Base-by-base conservation (phyloP, 768 basidiomycete species). In the Lactifluus pinguis region DNA sequence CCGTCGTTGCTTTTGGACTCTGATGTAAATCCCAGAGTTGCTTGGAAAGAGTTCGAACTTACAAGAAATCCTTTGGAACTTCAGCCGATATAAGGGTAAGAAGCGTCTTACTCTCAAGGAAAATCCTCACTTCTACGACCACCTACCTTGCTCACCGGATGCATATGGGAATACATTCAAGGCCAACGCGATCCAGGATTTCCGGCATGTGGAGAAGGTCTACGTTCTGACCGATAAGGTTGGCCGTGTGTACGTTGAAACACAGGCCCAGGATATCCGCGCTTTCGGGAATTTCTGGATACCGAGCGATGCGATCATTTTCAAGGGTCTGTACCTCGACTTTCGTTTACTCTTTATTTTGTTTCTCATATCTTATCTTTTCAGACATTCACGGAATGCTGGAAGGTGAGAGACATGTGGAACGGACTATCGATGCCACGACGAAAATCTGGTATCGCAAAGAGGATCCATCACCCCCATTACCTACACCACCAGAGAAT, bases 281-380 rank as follows among this genome's bases (percentile, higher is more conserved):
- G 50, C 50, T 4, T 63, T 63, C 41, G 55, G 55, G 14, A 61
- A 61, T 5, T 30, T 61, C 19, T 61, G 60, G 60, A 10, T 30
- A 2, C 55, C 60, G 25, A 36, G 41, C 1, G n/a, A 34, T 5
- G 36, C 50, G 3, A 52, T 61, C 3, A 61, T 61, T 34, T 61
- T 61, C 30, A 61, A 61, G 44, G 59, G 62, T 63, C 4, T 7
- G 59, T 15, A 2, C 19, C n/a, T 49, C 6, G 3, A 29, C 6
- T 32, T 47, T 13, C 21, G 1, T n/a, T 29, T 4, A 29, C 21
- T 7, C 19, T n/a, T 15, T n/a, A 25, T 25, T 1, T 32, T 36
- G 36, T 3, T 3, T 34, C 42, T 44, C 7, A 44, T n/a, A n/a
- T 44, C 42, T 44, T 17, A 15, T n/a, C 42, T 57, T n/a, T 25